Evolutionary conservation across 768 basidiomycete genomes (phyloP).

Genomic region (Brasilioporus rufonigricans): DNA sequence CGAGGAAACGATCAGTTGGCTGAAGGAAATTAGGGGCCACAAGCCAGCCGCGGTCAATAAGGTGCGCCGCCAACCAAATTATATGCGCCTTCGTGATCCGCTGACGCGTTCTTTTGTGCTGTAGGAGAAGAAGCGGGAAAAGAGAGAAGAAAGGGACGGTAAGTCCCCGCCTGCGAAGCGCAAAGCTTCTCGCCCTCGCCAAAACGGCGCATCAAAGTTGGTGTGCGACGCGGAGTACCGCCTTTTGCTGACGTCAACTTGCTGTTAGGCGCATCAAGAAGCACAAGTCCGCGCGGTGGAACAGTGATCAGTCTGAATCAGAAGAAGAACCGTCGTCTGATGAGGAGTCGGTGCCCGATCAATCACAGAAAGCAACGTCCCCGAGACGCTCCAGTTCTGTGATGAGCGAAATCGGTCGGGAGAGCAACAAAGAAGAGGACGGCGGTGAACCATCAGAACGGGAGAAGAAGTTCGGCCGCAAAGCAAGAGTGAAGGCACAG

Average conservation of each 20-base stretch:
- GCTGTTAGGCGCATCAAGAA: slow-evolving; percentile 27
- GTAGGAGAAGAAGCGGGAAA: slow-evolving; percentile 38
- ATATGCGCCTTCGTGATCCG: neutral
- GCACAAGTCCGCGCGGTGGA: slow-evolving; percentile 28
- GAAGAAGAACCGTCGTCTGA: slow-evolving; percentile 28
- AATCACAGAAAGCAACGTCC: slow-evolving; percentile 30
- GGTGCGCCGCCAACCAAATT: slow-evolving; percentile 14
- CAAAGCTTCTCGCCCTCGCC: slow-evolving; percentile 41
- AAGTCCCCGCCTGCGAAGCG: slow-evolving; percentile 52
- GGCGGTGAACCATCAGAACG: slow-evolving; percentile 28
- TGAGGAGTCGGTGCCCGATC: slow-evolving; percentile 39
- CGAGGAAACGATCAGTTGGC: slow-evolving; percentile 54
- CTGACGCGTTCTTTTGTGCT: slow-evolving; percentile 2
- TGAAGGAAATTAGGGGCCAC: slow-evolving; percentile 45
- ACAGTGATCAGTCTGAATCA: slow-evolving; percentile 32
- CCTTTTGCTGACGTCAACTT: slow-evolving; percentile 7
- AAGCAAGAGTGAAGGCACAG: slow-evolving; percentile 41
- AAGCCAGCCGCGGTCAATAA: slow-evolving; percentile 35
- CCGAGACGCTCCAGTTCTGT: slow-evolving; percentile 35
- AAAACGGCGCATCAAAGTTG: slow-evolving; percentile 29
- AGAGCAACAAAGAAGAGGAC: slow-evolving; percentile 29
- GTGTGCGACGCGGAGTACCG: neutral
- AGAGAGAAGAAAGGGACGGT: slow-evolving; percentile 46
- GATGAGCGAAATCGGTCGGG: slow-evolving; percentile 34
- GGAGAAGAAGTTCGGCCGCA: slow-evolving; percentile 38